These are phyloP conservation scores for Pichia sp. DNA, from an alignment of 1,139 yeast genomes.

Conservation along the genomic window DNA sequence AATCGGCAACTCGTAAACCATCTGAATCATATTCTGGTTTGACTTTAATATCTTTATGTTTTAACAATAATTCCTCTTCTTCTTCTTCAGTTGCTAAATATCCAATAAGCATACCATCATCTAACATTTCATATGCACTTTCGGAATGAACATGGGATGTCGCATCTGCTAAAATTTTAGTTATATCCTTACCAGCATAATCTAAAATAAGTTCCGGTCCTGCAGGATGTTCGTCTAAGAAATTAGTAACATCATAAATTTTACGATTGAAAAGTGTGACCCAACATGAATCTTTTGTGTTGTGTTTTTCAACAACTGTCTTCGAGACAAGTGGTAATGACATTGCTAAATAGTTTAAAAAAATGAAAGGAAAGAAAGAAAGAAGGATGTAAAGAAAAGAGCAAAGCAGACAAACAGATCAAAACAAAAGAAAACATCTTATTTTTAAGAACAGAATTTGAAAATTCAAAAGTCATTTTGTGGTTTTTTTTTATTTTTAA, in stretches of 20 bases:
- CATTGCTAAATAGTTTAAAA: background rate
- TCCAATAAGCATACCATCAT: conserved; percentile 63
- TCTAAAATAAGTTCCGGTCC: conserved; percentile 72
- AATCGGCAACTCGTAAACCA: conserved; percentile 32
- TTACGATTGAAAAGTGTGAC: conserved; percentile 72
- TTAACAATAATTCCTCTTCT: conserved; percentile 44
- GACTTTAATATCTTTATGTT: conserved; percentile 26
- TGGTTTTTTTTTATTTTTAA: too few relatives aligned
- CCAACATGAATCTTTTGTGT: conserved; percentile 56
- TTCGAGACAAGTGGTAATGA: conserved; percentile 38
- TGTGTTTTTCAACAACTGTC: conserved; percentile 44
- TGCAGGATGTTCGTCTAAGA: conserved; percentile 81
- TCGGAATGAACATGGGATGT: conserved; percentile 73
- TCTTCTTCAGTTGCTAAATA: conserved; percentile 59
- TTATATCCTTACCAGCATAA: conserved; percentile 78
- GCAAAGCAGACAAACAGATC: background rate
- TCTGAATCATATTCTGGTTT: conserved; percentile 18
- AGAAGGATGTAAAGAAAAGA: background rate
- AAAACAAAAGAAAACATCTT: background rate
- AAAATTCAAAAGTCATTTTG: too few relatives aligned
- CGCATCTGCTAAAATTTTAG: conserved; percentile 68
- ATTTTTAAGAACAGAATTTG: background rate
- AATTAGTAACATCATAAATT: conserved; percentile 74
- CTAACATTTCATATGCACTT: conserved; percentile 81
- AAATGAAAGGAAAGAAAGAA: background rate